phyloP scores from a whole-genome alignment of 176 grass and related monocot genomes.

The Saccharum spontaneum region DNA sequence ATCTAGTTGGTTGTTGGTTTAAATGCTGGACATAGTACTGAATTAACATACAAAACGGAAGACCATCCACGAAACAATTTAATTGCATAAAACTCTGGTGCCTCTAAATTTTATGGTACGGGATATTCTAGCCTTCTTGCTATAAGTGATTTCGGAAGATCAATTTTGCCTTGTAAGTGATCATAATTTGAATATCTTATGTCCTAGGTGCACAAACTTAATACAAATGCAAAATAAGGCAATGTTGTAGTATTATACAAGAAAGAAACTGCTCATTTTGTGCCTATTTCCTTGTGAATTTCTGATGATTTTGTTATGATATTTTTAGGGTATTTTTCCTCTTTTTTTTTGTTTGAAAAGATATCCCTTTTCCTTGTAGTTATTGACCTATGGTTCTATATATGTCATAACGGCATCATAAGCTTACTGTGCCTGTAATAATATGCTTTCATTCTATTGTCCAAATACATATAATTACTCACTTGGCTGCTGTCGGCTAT shows the following conservation, averaged over 20 bases:
- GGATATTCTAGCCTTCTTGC: neutral
- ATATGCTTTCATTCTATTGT: constrained; percentile 18
- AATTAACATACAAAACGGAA: constrained; percentile 14
- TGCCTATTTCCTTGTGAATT: neutral
- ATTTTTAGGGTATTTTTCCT: neutral
- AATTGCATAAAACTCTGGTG: neutral
- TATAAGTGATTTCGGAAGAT: neutral
- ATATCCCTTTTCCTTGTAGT: neutral
- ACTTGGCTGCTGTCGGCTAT: constrained; percentile 19
- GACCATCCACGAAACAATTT: constrained; percentile 2
- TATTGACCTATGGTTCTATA: constrained; percentile 4
- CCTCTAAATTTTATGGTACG: constrained; percentile 4
- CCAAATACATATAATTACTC: constrained; percentile 1
- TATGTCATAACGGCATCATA: constrained; percentile 11
- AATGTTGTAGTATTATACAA: neutral
- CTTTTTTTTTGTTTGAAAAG: neutral
- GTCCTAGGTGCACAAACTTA: neutral
- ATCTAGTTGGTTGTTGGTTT: neutral
- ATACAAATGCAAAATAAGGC: neutral
- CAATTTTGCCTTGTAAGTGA: neutral
- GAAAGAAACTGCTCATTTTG: neutral
- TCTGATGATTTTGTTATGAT: constrained; percentile 1
- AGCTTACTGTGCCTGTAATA: neutral
- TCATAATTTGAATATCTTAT: neutral
- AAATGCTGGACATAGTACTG: constrained; percentile 3